Percentiles rank a stretch among this genome's conserved stretches.
phyloP scores from a whole-genome alignment of 2,329 filamentous ascomycete species.

The Pyrenophora seminiperda region DNA sequence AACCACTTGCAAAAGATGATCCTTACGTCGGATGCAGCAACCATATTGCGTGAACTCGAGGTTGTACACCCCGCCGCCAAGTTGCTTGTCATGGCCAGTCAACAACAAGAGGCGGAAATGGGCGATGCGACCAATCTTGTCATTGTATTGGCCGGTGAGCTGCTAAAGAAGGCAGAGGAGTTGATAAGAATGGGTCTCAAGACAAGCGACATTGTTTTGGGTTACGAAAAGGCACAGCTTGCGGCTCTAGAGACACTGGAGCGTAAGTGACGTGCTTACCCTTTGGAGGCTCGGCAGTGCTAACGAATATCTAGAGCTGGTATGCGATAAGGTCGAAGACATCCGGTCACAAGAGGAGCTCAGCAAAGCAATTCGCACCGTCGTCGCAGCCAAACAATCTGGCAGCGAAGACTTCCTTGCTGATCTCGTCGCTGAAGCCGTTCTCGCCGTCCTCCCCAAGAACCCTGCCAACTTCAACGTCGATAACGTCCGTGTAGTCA shows the following conservation, averaged over 20 bases:
- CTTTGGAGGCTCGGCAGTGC: not conserved
- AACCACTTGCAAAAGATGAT: constrained; percentile 99
- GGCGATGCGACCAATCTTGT: constrained; percentile 98
- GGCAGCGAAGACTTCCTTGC: constrained; percentile 90
- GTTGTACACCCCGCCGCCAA: constrained; percentile 98
- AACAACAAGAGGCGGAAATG: constrained; percentile 99
- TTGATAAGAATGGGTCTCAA: constrained; percentile 95
- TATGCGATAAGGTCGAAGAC: constrained; percentile 88
- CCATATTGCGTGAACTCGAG: constrained; percentile 95
- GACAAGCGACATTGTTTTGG: constrained; percentile 94
- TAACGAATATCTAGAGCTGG: constrained; percentile 69
- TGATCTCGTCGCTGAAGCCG: constrained; percentile 80
- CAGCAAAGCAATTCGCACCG: constrained; percentile 92
- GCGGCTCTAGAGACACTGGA: constrained; percentile 85
- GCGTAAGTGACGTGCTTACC: constrained; percentile 50
- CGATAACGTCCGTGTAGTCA: constrained; percentile 97
- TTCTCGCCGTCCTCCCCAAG: constrained; percentile 89
- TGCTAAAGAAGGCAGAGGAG: constrained; percentile 96
- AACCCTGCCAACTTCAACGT: constrained; percentile 97
- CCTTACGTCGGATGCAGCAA: constrained; percentile 94
- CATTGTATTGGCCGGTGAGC: constrained; percentile 91
- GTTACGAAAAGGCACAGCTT: constrained; percentile 92
- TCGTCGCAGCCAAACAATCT: constrained; percentile 95
- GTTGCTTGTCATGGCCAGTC: constrained; percentile 95
- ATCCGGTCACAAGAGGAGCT: constrained; percentile 81